Percentiles rank a stretch among this genome's conserved stretches.
Conservation (phyloP, 495 filamentous ascomycete genomes). For the Tuber umbilicatum region DNA sequence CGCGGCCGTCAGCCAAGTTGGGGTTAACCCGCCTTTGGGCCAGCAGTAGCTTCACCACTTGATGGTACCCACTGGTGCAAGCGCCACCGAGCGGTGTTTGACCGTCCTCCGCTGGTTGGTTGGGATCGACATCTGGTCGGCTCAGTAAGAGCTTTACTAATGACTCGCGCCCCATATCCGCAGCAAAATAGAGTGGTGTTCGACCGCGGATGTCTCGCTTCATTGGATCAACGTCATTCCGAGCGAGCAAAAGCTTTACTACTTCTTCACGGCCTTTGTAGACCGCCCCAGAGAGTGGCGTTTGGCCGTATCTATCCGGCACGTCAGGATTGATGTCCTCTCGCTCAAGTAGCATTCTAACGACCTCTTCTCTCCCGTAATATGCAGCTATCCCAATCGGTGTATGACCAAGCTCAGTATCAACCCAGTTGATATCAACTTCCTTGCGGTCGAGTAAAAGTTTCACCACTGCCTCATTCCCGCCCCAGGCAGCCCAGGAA, state of each 20-base stretch:
- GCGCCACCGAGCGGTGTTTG: not conserved
- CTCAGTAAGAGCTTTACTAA: not conserved
- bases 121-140: not conserved
- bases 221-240: not conserved
- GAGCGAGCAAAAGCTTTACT: not conserved
- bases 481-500: conserved; percentile 27
- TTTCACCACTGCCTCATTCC: conserved; percentile 14
- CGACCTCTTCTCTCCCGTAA: conserved; percentile 21
- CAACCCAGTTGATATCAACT: conserved; percentile 22
- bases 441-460: conserved; percentile 19
- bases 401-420: conserved; percentile 16
- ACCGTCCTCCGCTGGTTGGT: not conserved
- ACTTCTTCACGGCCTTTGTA: not conserved
- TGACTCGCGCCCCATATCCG: not conserved
- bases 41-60: not conserved
- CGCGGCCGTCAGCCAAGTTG: not conserved
- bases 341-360: conserved; percentile 17
- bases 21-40: not conserved
- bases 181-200: conserved; percentile 1
- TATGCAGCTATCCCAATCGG: conserved; percentile 26
- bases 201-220: not conserved
- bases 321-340: not conserved
- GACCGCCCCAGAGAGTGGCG: conserved; percentile 1
- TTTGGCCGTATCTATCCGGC: not conserved
- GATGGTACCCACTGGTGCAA: not conserved